phyloP scores from a whole-genome alignment of 2,329 filamentous ascomycete species.

The Ceratocystis eucalypticola region DNA sequence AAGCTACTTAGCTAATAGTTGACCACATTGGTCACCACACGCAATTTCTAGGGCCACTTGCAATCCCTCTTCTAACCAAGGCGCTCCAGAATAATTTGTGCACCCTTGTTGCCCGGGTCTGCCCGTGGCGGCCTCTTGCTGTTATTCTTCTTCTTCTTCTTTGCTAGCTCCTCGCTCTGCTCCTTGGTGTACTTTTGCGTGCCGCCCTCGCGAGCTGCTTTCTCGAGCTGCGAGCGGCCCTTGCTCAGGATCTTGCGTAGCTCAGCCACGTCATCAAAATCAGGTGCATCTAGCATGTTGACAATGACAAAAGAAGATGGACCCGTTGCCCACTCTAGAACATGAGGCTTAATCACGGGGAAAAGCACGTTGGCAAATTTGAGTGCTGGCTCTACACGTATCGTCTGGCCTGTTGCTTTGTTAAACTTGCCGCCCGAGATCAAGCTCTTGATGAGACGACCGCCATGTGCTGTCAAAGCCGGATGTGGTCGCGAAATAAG shows the following conservation, averaged over 20 bases:
- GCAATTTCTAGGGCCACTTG: neutral
- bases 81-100: constrained; percentile 47
- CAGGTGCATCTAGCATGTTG: constrained; percentile 60
- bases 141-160: constrained; percentile 34
- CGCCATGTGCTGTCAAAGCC: constrained; percentile 48
- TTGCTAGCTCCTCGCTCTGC: constrained; percentile 33
- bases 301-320: constrained; percentile 78
- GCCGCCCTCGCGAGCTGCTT: constrained; percentile 48
- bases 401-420: constrained; percentile 53
- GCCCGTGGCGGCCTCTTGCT: constrained; percentile 26
- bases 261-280: constrained; percentile 53
- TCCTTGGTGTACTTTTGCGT: constrained; percentile 39
- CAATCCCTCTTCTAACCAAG: constrained; percentile 26
- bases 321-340: constrained; percentile 75
- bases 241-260: constrained; percentile 58
- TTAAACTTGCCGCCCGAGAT: constrained; percentile 85
- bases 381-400: constrained; percentile 60
- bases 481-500: constrained; percentile 38
- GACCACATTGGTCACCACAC: neutral
- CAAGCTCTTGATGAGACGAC: constrained; percentile 79
- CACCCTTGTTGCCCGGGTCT: constrained; percentile 44
- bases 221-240: constrained; percentile 56
- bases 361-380: constrained; percentile 75
- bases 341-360: constrained; percentile 57
- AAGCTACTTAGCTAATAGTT: too few relatives aligned